Percentiles rank a stretch among this genome's conserved stretches.
Conservation (phyloP, 2,329 filamentous ascomycete species). For the Alternaria brassicicola region DNA sequence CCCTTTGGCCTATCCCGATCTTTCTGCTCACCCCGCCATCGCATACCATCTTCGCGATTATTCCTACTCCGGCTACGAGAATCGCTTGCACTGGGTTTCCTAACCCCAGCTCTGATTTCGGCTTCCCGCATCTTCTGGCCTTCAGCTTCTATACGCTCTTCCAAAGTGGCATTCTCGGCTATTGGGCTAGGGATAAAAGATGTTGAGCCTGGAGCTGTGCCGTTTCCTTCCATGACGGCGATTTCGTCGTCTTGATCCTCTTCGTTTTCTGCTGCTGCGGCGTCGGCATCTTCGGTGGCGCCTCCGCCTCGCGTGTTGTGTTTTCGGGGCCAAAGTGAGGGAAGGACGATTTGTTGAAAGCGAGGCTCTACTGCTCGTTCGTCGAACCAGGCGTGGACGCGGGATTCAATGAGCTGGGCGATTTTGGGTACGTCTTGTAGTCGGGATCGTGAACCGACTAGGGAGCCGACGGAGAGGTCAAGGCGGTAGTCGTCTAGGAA, state of each 20-base stretch:
- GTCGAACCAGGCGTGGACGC: constrained; percentile 86
- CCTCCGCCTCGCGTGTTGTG: constrained; percentile 79
- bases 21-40: constrained; percentile 34
- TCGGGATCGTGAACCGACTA: constrained; percentile 78
- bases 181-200: constrained; percentile 16
- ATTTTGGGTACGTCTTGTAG: constrained; percentile 89
- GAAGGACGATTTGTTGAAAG: constrained; percentile 85
- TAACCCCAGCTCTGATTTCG: constrained; percentile 42
- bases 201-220: constrained; percentile 8
- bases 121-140: constrained; percentile 47
- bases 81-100: constrained; percentile 17
- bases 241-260: constrained; percentile 23
- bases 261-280: constrained; percentile 46
- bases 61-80: constrained; percentile 7
- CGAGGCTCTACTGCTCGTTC: constrained; percentile 83
- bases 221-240: constrained; percentile 19
- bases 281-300: constrained; percentile 56
- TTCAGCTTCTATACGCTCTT: constrained; percentile 44
- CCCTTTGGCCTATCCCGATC: constrained; percentile 3
- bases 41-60: constrained; percentile 28
- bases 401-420: constrained; percentile 78
- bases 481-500: constrained; percentile 89
- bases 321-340: constrained; percentile 82
- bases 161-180: constrained; percentile 27
- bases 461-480: constrained; percentile 79